Base-by-base conservation (phyloP, 192 early-diverging fungal genomes). In the Backusella circina region DNA sequence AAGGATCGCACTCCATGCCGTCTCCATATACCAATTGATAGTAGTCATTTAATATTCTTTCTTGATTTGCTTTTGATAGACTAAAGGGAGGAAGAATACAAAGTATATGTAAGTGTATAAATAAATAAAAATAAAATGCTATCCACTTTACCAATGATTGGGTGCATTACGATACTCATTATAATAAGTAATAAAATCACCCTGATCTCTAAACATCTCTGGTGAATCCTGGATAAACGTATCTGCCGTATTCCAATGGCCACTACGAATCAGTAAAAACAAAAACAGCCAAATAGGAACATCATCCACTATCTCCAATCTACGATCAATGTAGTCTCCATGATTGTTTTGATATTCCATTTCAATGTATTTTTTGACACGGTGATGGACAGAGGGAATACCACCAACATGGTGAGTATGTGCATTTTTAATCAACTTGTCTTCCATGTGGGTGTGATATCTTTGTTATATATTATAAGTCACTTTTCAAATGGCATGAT, bases 271-370 rank as follows among this genome's bases (percentile, higher is more conserved):
- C 3, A 98, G 82, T 74, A 88, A 89, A 77, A 85, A 99, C 50
- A 98, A 84, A 74, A 95, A 91, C 0, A 93, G 94, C 97, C 98
- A 99, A 36, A 94, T 85, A 0, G 97, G 89, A 61, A 88, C 76
- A 41, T 85, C 84, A 68, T 91, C 75, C 35, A 85, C 73, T 33
- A 83, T 82, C 74, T 86, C 82, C 31, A 87, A 74, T 26, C 76
- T 74, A 28, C 70, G 67, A n/a, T 79, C 84, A 9, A 75, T 75
- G 3, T 28, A 61, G 71, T 73, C 88, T 1, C 81, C 77, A 9
- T 87, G 85, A 47, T 91, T 82, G 39, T 88, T 86, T 28, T 82
- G 80, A 75, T 92, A 95, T 57, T 85, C 88, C 41, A 96, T 73
- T 23, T 91, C 84, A 57, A 99, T 77, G 72, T 86, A 95, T 4